Conservation (phyloP, 768 basidiomycete genomes). For the Collybia mongolica region DNA sequence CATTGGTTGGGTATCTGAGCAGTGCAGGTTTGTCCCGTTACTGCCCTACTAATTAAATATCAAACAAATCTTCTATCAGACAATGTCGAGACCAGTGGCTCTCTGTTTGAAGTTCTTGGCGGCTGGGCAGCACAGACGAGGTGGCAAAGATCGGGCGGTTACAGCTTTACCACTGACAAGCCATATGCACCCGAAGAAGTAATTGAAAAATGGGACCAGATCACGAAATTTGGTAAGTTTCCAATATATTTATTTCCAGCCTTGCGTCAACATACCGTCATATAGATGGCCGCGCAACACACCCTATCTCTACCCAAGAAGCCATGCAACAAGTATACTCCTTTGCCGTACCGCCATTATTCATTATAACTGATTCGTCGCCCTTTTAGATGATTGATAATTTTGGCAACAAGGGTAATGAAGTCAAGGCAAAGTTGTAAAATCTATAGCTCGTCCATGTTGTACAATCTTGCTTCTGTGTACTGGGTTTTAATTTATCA, state of each 20-base stretch:
- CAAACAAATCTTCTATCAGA: conserved; percentile 31
- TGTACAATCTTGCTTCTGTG: not conserved
- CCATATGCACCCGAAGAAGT: conserved; percentile 81
- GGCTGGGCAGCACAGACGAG: conserved; percentile 92
- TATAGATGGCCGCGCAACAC: conserved; percentile 77
- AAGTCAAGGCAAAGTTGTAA: conserved; percentile 54
- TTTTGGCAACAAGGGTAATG: conserved; percentile 46
- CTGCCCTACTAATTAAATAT: not conserved
- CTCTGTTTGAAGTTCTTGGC: conserved; percentile 82
- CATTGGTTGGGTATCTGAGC: conserved; percentile 86
- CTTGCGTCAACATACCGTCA: conserved; percentile 1
- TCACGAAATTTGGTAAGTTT: conserved; percentile 79
- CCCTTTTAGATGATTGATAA: conserved; percentile 42
- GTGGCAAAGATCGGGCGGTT: conserved; percentile 89
- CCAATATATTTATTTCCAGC: not conserved
- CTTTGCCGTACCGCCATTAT: conserved; percentile 9
- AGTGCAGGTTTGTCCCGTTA: conserved; percentile 52
- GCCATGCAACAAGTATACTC: conserved; percentile 65
- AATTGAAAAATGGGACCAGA: conserved; percentile 72
- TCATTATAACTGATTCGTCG: not conserved
- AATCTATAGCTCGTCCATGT: conserved; percentile 1
- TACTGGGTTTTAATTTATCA: not conserved
- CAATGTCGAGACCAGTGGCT: conserved; percentile 70
- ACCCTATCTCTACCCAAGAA: conserved; percentile 75
- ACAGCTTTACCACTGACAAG: conserved; percentile 81